phyloP scores from a whole-genome alignment of 75 land plant genomes.

The Ceratopteris richardii region DNA sequence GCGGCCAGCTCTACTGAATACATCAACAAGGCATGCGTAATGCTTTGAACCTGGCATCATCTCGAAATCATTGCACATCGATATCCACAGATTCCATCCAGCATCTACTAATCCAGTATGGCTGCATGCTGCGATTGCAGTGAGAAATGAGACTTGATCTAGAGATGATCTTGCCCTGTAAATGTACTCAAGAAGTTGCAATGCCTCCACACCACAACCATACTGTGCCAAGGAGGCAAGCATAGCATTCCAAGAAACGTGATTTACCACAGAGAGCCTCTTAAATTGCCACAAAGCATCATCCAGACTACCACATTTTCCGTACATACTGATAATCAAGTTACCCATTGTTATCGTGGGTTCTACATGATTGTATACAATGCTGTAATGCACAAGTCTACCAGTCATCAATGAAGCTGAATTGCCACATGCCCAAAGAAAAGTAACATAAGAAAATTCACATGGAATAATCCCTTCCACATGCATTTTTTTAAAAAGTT shows the following conservation, averaged over 20 bases:
- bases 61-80: conserved; percentile 17
- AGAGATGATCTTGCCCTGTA: background rate
- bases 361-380: background rate
- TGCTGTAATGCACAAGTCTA: background rate
- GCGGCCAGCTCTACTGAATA: conserved; percentile 31
- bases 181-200: conserved; percentile 9
- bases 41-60: conserved; percentile 20
- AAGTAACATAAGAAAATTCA: background rate
- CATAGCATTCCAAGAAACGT: conserved; percentile 15
- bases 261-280: background rate
- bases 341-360: background rate
- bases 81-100: conserved; percentile 20
- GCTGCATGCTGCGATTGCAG: conserved; percentile 25
- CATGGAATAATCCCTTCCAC: background rate
- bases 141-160: conserved; percentile 3
- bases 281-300: background rate
- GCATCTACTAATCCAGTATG: conserved; percentile 13
- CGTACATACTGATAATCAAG: conserved; percentile 13
- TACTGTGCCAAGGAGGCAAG: conserved; percentile 7
- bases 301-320: conserved; percentile 3
- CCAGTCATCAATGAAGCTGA: conserved; percentile 4
- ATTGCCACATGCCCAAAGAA: conserved; percentile 11
- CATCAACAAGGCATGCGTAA: conserved; percentile 32
- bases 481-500: conserved; percentile 3
- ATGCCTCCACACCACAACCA: conserved; percentile 12